Evolutionary conservation across 1,284 basidiomycete species (phyloP), one percentile per base, ranked within the genome.

Genomic region (Testicularia cyperi): DNA sequence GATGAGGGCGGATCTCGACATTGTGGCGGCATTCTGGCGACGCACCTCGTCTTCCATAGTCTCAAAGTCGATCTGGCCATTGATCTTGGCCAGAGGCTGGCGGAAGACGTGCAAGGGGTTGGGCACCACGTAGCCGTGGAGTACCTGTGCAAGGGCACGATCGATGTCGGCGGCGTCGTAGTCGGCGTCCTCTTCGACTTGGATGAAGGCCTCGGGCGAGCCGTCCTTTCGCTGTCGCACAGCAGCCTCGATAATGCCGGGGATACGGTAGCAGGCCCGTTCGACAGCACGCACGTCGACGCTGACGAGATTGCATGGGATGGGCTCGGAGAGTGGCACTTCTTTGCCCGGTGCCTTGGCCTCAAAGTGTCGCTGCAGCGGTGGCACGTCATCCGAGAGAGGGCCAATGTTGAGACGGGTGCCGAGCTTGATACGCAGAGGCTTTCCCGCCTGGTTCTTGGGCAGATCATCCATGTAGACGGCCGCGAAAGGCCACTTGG

Each of bases 31-130:
- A 39, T 76, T 76, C 54, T 75, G 72, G 16, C 67, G 65, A 20
- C 72, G 66, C 19, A 76, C 72, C 37, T 75, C 73, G 48, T 63
- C 73, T 46, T 76, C 74, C 74, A 76, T 76, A 22, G 74, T 73
- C 26, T 70, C 54, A 35, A 74, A 76, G 39, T 76, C 74, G 48
- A 74, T 74, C 41, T 67, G 56, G 20, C 71, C 71, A 40, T 75
- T 64, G 29, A 62, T 61, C 53, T 75, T 74, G 25, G 72, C 72
- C 31, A 76, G 48, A 4, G 70, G 72, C 51, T 73, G 70, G 25
- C 72, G 69, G 67, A 76, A 76, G 49, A 76, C 74, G 58, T 76
- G 74, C 14, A 76, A 56, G n/a, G 74, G 74, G 63, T 74, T 75
- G 20, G 74, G 74, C 9, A 76, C 74, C 18, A 73, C 74, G 38